phyloP scores from a whole-genome alignment of 225 moss, liverwort and hornwort genomes.

The Pseudisothecium myosuroides region DNA sequence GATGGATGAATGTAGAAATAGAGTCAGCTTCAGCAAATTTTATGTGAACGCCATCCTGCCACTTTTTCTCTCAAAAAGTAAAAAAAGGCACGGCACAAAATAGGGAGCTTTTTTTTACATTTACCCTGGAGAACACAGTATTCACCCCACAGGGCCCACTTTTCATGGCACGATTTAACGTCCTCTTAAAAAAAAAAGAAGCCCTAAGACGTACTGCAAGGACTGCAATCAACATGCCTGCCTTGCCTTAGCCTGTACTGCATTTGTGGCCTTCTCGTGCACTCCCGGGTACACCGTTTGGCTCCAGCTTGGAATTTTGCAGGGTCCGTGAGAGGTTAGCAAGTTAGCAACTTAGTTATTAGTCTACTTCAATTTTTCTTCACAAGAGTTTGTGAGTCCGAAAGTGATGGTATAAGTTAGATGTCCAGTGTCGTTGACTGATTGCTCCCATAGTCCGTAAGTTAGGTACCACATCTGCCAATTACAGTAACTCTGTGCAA shows the following conservation, averaged over 20 bases:
- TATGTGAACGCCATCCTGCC: fast-evolving
- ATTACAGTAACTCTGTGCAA: not conserved
- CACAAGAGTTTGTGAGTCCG: not conserved
- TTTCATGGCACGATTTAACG: too few species aligned
- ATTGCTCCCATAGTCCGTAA: not conserved
- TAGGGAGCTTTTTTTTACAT: too few species aligned
- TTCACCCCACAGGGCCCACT: too few species aligned
- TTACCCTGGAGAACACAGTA: too few species aligned
- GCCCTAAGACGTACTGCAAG: not conserved
- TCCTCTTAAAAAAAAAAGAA: fast-evolving
- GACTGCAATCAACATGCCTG: not conserved
- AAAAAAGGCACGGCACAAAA: too few species aligned
- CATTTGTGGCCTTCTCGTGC: not conserved
- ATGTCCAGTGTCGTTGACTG: not conserved
- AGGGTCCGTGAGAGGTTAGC: not conserved
- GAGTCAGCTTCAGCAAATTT: not conserved
- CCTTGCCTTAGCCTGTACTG: not conserved
- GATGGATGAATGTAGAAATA: not conserved
- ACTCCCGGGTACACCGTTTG: not conserved
- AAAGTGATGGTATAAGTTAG: not conserved
- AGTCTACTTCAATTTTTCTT: not conserved
- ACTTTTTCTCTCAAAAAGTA: not conserved
- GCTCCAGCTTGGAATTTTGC: not conserved
- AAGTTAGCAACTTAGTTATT: not conserved
- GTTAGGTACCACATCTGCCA: not conserved